Evolutionary conservation across 176 grass and related monocot species (phyloP).

Genomic region (Phoenix dactylifera): DNA sequence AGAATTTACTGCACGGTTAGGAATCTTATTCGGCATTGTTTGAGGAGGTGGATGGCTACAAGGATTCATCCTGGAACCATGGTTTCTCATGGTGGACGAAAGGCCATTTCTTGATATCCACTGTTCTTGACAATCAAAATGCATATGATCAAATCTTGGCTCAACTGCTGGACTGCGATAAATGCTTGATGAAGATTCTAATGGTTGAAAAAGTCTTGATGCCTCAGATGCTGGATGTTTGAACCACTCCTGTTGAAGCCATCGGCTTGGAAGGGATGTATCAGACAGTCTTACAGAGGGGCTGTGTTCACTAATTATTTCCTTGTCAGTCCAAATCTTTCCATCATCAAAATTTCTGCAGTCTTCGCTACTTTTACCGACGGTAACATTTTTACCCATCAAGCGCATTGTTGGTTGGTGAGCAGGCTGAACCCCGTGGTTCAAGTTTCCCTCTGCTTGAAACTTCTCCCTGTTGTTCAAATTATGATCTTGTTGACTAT

Average conservation of each 20-base stretch:
- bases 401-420: conserved; percentile 64
- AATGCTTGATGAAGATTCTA: conserved; percentile 20
- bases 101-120: conserved; percentile 14
- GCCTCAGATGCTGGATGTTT: conserved; percentile 21
- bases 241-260: conserved; percentile 25
- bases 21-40: conserved; percentile 22
- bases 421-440: conserved; percentile 24
- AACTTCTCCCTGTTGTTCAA: conserved; percentile 15
- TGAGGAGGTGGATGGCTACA: conserved; percentile 24
- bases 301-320: conserved; percentile 20
- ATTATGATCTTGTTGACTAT: conserved; percentile 25
- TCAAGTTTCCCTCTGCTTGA: conserved; percentile 25
- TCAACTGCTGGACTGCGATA: neutral
- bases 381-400: conserved; percentile 79
- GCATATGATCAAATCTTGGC: conserved; percentile 14
- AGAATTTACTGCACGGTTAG: conserved; percentile 2
- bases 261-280: conserved; percentile 6
- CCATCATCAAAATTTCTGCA: conserved; percentile 29
- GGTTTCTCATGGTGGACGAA: conserved; percentile 22
- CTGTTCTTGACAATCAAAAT: conserved; percentile 20
- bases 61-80: conserved; percentile 25
- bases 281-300: neutral
- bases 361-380: conserved; percentile 46
- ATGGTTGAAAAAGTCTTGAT: conserved; percentile 15
- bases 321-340: conserved; percentile 22